Evolutionary conservation across 306 rosid genomes (phyloP).

Genomic region (Clitoria ternatea): DNA sequence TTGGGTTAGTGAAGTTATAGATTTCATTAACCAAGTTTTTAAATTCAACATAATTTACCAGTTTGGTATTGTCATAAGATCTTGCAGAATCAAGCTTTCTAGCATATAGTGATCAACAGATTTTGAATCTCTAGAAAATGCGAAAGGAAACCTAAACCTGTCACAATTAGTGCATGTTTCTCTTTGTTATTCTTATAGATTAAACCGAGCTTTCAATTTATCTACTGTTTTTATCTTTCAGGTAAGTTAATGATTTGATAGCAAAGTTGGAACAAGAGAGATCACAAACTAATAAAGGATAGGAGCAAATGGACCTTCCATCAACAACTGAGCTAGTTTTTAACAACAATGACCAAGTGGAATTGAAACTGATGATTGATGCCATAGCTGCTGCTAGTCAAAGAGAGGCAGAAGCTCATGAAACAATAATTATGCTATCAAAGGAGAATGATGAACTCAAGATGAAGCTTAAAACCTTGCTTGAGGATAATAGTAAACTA

Average conservation of each 20-base stretch:
- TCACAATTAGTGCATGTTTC: not conserved
- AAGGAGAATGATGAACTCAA: conserved; percentile 79
- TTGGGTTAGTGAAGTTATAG: not conserved
- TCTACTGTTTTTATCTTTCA: conserved; percentile 24
- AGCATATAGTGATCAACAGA: not conserved
- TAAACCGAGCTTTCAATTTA: not conserved
- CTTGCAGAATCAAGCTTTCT: not conserved
- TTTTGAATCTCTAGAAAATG: not conserved
- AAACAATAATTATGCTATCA: conserved; percentile 65
- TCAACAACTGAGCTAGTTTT: conserved; percentile 40
- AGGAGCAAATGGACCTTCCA: conserved; percentile 40
- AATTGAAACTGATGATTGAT: conserved; percentile 80
- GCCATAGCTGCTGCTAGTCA: conserved; percentile 90
- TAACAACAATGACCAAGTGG: conserved; percentile 56
- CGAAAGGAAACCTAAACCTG: no score
- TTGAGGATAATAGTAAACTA: conserved; percentile 80
- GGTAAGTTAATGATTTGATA: conserved; percentile 57
- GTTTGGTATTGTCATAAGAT: not conserved
- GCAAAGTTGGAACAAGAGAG: conserved; percentile 55
- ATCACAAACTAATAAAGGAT: conserved; percentile 35
- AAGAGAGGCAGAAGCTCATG: conserved; percentile 94
- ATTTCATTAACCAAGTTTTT: not conserved
- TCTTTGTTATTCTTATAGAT: not conserved
- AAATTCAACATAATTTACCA: not conserved
- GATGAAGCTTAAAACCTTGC: conserved; percentile 65